Conservation (phyloP, 2,329 filamentous ascomycete species). For the Blastomyces parvus region DNA sequence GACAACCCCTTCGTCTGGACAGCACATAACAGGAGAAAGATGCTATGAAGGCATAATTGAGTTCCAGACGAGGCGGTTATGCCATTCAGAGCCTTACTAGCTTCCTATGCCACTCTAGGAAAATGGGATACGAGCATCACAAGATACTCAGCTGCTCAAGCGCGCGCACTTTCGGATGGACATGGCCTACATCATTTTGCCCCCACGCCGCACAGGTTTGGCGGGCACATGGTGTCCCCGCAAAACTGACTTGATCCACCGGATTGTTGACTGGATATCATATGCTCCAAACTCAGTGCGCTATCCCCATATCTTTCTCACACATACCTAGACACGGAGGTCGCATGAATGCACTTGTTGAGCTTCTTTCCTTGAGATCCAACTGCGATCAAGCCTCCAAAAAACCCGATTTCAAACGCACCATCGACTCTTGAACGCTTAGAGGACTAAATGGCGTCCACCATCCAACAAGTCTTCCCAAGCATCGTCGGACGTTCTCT, state of each 20-base stretch:
- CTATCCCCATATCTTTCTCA: background rate
- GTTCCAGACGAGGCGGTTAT: background rate
- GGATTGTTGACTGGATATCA: background rate
- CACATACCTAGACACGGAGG: background rate
- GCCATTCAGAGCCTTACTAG: constrained; percentile 34
- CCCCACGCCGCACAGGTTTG: background rate
- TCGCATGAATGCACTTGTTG: background rate
- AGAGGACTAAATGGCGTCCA: background rate
- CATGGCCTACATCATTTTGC: constrained; percentile 38
- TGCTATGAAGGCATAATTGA: background rate
- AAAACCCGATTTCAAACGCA: background rate
- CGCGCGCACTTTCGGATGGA: constrained; percentile 54
- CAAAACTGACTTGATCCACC: background rate
- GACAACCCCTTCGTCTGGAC: background rate
- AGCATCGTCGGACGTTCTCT: too few relatives aligned
- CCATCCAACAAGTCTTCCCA: background rate
- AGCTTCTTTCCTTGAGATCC: background rate
- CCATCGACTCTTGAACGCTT: background rate
- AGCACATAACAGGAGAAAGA: background rate
- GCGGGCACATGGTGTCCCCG: background rate
- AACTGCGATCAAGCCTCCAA: background rate
- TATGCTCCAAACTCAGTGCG: background rate
- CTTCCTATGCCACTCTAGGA: constrained; percentile 60
- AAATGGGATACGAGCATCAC: constrained; percentile 56
- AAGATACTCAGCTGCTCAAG: constrained; percentile 52